Conservation (phyloP, 306 rosid genomes). For the Betula pendula region DNA sequence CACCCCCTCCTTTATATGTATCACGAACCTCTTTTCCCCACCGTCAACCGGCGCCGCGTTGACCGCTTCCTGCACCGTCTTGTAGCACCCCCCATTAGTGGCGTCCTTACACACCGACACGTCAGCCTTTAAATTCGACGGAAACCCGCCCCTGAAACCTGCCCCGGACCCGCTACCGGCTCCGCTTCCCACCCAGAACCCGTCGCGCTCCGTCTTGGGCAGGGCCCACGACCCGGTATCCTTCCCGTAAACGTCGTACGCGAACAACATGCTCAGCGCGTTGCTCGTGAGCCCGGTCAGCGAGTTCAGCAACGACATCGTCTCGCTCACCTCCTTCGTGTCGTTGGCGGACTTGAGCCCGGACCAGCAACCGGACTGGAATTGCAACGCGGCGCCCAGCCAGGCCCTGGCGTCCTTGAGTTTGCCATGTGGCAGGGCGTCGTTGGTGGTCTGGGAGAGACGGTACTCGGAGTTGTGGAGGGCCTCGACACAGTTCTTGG, state of each 20-base stretch:
- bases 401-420: conserved; percentile 69
- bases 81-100: conserved; percentile 30
- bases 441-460: conserved; percentile 40
- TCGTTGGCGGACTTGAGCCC: conserved; percentile 79
- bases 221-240: conserved; percentile 54
- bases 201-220: conserved; percentile 69
- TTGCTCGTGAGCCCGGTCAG: conserved; percentile 49
- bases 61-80: conserved; percentile 77
- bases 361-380: conserved; percentile 81
- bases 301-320: conserved; percentile 60
- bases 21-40: conserved; percentile 50
- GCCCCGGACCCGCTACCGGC: conserved; percentile 5
- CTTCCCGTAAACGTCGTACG: conserved; percentile 59
- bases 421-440: conserved; percentile 42
- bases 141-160: conserved; percentile 37
- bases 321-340: conserved; percentile 45
- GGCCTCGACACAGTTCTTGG: conserved; percentile 55
- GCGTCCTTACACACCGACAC: conserved; percentile 65
- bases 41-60: conserved; percentile 52
- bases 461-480: conserved; percentile 54
- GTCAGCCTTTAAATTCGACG: conserved; percentile 39
- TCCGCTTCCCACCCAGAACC: conserved; percentile 54
- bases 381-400: conserved; percentile 61
- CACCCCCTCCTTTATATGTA: conserved; percentile 63
- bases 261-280: conserved; percentile 62